Percentiles rank a stretch among this genome's conserved stretches.
Evolutionary conservation across 768 basidiomycete species (phyloP).

Genomic region (Lactarius hengduanensis): DNA sequence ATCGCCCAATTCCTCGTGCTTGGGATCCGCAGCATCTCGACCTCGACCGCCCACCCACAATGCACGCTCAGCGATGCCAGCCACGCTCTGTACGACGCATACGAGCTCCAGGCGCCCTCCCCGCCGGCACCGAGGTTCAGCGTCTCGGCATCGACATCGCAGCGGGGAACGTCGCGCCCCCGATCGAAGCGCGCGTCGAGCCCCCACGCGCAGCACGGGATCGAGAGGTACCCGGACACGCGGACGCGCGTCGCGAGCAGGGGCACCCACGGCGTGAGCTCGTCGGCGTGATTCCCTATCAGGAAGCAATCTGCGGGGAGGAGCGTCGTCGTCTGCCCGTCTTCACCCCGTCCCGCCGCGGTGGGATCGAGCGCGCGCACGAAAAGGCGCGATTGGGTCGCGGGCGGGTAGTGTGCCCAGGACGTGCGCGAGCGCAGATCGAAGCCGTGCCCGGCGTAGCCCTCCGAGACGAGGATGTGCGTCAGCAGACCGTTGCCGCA

Average conservation of each 20-base stretch:
- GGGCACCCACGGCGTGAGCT: conserved; percentile 93
- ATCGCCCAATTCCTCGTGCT: conserved; percentile 94
- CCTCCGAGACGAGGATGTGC: conserved; percentile 81
- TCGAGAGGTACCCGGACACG: conserved; percentile 70
- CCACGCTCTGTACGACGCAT: conserved; percentile 86
- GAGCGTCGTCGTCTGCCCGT: conserved; percentile 27
- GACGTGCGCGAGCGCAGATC: conserved; percentile 84
- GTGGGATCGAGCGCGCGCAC: conserved; percentile 73
- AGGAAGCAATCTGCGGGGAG: conserved; percentile 61
- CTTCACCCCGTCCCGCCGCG: no score
- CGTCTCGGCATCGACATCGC: conserved; percentile 34
- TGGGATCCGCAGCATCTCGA: conserved; percentile 84
- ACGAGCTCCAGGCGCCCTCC: conserved; percentile 62
- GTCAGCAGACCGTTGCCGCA: conserved; percentile 93
- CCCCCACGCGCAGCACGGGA: conserved; percentile 90
- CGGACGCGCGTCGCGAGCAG: conserved; percentile 63
- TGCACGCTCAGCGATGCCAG: conserved; percentile 66
- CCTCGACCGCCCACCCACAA: conserved; percentile 87
- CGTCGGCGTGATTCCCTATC: conserved; percentile 95
- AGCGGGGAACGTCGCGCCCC: conserved; percentile 37
- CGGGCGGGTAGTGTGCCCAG: conserved; percentile 73
- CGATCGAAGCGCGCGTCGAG: conserved; percentile 69
- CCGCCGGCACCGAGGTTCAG: conserved; percentile 59
- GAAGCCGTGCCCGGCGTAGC: conserved; percentile 80
- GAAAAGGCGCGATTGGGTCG: conserved; percentile 59